Evolutionary conservation across 2,329 filamentous ascomycete species (phyloP).

Genomic region (Penicillium sp.): DNA sequence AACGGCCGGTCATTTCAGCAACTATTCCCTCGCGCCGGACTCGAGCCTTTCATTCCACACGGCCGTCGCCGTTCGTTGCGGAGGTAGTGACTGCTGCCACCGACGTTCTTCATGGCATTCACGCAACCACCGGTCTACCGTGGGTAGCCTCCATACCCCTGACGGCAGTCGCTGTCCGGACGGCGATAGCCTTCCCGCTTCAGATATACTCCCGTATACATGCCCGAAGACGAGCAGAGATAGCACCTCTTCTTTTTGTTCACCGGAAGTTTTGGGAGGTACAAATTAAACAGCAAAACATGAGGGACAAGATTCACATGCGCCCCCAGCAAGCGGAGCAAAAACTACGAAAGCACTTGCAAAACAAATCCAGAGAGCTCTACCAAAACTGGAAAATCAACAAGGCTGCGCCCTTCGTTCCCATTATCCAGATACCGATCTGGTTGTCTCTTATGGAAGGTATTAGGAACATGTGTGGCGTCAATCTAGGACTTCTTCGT

Average conservation of each 20-base stretch:
- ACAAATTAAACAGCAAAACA: not conserved
- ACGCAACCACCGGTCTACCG: constrained; percentile 45
- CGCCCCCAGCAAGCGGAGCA: constrained; percentile 13
- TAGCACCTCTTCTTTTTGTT: constrained; percentile 40
- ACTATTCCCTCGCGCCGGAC: constrained; percentile 19
- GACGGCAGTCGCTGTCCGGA: constrained; percentile 51
- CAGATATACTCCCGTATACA: constrained; percentile 41
- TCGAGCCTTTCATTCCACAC: constrained; percentile 51
- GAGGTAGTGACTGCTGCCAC: constrained; percentile 43
- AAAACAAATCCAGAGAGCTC: constrained; percentile 24
- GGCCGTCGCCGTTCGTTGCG: constrained; percentile 39
- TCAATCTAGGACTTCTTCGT: constrained; percentile 36
- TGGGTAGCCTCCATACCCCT: constrained; percentile 55
- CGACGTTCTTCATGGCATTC: constrained; percentile 48
- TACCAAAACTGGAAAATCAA: constrained; percentile 32
- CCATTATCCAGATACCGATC: constrained; percentile 42
- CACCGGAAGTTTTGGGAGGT: constrained; percentile 28
- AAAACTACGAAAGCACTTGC: constrained; percentile 22
- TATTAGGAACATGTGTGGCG: constrained; percentile 46
- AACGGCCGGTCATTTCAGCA: constrained; percentile 1
- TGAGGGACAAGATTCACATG: constrained; percentile 13
- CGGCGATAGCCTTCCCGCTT: constrained; percentile 45
- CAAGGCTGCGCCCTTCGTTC: constrained; percentile 29
- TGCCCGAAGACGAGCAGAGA: constrained; percentile 37
- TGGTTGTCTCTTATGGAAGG: constrained; percentile 47